Percentiles rank a stretch among this genome's conserved stretches.
Evolutionary conservation across 306 rosid species (phyloP).

Genomic region (Glycyrrhiza uralensis): DNA sequence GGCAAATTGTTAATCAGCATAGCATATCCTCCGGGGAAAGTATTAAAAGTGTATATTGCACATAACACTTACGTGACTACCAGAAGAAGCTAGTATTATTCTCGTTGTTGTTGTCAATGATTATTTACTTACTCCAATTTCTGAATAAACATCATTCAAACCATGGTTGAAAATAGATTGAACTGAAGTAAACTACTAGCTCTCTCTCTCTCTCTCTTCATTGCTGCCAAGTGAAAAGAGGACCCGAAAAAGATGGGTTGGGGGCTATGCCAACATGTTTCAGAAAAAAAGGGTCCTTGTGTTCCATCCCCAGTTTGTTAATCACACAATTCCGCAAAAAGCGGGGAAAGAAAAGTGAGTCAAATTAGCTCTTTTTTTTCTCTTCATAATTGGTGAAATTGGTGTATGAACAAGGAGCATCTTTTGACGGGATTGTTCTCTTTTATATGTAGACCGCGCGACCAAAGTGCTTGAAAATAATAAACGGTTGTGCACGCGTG

Average conservation of each 20-base stretch:
- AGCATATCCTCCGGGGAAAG: slow-evolving; percentile 8
- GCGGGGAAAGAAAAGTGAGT: not conserved
- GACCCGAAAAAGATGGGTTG: not conserved
- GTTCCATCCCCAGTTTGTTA: not conserved
- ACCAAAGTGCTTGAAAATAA: slow-evolving; percentile 26
- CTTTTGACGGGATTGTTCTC: slow-evolving; percentile 36
- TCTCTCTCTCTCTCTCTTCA: not conserved
- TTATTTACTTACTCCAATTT: slow-evolving; percentile 27
- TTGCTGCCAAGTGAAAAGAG: slow-evolving; percentile 4
- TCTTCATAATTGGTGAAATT: slow-evolving; percentile 13
- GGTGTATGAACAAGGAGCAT: not conserved
- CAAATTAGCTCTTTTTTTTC: slow-evolving; percentile 24
- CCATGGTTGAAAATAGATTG: slow-evolving; percentile 44
- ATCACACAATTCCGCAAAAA: slow-evolving; percentile 2
- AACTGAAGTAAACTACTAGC: slow-evolving; percentile 26
- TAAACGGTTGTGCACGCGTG: slow-evolving; percentile 27
- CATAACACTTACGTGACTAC: slow-evolving; percentile 16
- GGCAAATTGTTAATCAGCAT: slow-evolving; percentile 23
- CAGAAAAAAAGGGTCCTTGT: slow-evolving; percentile 5
- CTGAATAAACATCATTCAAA: slow-evolving; percentile 22
- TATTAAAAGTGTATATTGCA: slow-evolving; percentile 20
- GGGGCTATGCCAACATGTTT: slow-evolving; percentile 28
- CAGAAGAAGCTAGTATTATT: slow-evolving; percentile 38
- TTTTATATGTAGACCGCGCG: slow-evolving; percentile 11
- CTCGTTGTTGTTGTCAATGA: slow-evolving; percentile 39